Conservation (phyloP, 768 basidiomycete species). For the Tremella yokohamensis region DNA sequence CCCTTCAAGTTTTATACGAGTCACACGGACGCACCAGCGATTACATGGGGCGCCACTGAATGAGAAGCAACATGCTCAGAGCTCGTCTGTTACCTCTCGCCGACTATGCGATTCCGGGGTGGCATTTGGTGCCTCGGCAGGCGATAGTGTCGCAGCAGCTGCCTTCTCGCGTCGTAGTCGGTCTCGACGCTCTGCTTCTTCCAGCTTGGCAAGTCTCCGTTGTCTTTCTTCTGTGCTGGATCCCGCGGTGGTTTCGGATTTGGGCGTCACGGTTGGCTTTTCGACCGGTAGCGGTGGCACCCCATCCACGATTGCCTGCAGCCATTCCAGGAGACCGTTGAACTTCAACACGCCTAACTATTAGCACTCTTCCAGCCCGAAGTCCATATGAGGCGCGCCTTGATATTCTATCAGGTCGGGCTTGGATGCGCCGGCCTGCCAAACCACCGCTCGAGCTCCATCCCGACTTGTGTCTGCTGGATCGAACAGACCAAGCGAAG, state of each 20-base stretch:
- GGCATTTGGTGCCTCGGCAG: too few species aligned
- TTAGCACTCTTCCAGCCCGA: not conserved
- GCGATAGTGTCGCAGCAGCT: too few species aligned
- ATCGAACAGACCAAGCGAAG: slow-evolving; percentile 61
- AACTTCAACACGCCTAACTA: slow-evolving; percentile 63
- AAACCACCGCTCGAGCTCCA: slow-evolving; percentile 64
- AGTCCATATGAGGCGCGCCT: too few species aligned
- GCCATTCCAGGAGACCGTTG: slow-evolving; percentile 67
- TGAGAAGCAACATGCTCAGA: too few species aligned
- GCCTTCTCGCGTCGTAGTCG: slow-evolving; percentile 32
- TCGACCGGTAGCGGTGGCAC: slow-evolving; percentile 42
- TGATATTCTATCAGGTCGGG: slow-evolving; percentile 64
- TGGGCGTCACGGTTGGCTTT: slow-evolving; percentile 13
- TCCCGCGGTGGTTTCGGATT: slow-evolving; percentile 8
- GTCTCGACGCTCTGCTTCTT: slow-evolving; percentile 44
- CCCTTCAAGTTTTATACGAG: too few species aligned
- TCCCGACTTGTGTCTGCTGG: slow-evolving; percentile 51
- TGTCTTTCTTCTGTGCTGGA: slow-evolving; percentile 22
- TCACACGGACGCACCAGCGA: too few species aligned
- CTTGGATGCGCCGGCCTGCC: slow-evolving; percentile 54
- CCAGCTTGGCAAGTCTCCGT: slow-evolving; percentile 30
- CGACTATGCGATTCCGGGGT: too few species aligned
- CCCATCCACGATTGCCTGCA: slow-evolving; percentile 58
- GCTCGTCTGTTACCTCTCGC: too few species aligned
- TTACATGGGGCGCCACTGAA: too few species aligned